Percentiles rank a stretch among this genome's conserved stretches.
Evolutionary conservation across 2,329 filamentous ascomycete genomes (phyloP).

Genomic region (Aspergillus unguis): DNA sequence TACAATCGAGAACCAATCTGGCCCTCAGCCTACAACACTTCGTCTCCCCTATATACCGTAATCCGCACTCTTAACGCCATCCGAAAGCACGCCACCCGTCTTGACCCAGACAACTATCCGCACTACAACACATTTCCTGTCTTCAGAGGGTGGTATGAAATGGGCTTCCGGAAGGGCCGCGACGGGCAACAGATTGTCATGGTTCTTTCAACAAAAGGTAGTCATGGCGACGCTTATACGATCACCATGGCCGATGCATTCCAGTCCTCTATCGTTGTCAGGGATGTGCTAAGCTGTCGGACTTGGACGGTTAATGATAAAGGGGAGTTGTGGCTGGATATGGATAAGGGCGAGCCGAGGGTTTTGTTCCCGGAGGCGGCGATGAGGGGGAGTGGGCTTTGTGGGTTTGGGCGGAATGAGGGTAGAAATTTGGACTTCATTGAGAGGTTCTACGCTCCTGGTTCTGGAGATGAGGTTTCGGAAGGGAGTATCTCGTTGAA

Average conservation of each 20-base stretch:
- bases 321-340: conserved; percentile 25
- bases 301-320: conserved; percentile 25
- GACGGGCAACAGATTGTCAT: conserved; percentile 42
- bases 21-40: conserved; percentile 48
- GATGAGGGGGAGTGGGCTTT: conserved; percentile 32
- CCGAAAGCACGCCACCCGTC: conserved; percentile 39
- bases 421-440: conserved; percentile 9
- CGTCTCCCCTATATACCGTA: conserved; percentile 38
- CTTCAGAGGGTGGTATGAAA: conserved; percentile 41
- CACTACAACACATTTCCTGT: conserved; percentile 38
- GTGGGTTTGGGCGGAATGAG: conserved; percentile 19
- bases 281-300: conserved; percentile 28
- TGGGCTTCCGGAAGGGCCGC: conserved; percentile 47
- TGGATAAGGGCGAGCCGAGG: conserved; percentile 31
- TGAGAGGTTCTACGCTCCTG: not conserved
- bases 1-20: conserved; percentile 56
- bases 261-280: conserved; percentile 23
- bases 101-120: conserved; percentile 42
- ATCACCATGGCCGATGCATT: conserved; percentile 29
- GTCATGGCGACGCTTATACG: conserved; percentile 26
- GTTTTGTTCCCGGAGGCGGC: conserved; percentile 28
- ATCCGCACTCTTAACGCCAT: conserved; percentile 41
- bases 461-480: not conserved
- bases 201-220: conserved; percentile 44
- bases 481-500: not conserved